Evolutionary conservation across 139 green algal species (phyloP).

Genomic region (Ostreobium quekettii): DNA sequence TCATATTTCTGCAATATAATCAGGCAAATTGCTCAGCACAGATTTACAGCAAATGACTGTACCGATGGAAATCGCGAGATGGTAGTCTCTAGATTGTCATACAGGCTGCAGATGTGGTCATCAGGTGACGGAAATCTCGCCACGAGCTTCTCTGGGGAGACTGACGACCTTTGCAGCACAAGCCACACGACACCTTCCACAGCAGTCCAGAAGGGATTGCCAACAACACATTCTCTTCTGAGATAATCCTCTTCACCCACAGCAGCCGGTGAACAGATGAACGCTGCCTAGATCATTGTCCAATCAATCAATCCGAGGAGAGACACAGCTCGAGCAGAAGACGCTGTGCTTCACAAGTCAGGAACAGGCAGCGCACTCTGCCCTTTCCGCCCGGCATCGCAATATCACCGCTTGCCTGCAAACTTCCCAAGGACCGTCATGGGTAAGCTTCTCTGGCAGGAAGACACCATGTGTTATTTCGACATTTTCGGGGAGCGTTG

Average conservation of each 20-base stretch:
- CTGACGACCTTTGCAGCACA: slow-evolving; percentile 36
- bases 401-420: slow-evolving; percentile 43
- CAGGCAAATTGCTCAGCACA: too few relatives aligned
- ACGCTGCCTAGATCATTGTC: background rate
- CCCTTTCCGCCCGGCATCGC: background rate
- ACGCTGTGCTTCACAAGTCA: background rate
- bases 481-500: background rate
- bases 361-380: background rate
- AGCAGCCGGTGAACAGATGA: background rate
- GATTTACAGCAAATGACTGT: background rate
- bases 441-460: slow-evolving; percentile 66
- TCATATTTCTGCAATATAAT: too few relatives aligned
- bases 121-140: slow-evolving; percentile 59
- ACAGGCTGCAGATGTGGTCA: slow-evolving; percentile 74
- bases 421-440: slow-evolving; percentile 62
- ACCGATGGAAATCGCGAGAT: slow-evolving; percentile 47
- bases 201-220: background rate
- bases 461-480: slow-evolving; percentile 4
- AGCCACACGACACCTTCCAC: background rate
- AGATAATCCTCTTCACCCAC: too few relatives aligned
- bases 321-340: background rate
- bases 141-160: slow-evolving; percentile 63
- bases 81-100: slow-evolving; percentile 79
- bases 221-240: too few relatives aligned
- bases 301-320: slow-evolving; percentile 13